Percentiles rank a stretch among this genome's conserved stretches.
phyloP scores from a whole-genome alignment of 805 yeast genomes.

The Ogataea naganishii region DNA sequence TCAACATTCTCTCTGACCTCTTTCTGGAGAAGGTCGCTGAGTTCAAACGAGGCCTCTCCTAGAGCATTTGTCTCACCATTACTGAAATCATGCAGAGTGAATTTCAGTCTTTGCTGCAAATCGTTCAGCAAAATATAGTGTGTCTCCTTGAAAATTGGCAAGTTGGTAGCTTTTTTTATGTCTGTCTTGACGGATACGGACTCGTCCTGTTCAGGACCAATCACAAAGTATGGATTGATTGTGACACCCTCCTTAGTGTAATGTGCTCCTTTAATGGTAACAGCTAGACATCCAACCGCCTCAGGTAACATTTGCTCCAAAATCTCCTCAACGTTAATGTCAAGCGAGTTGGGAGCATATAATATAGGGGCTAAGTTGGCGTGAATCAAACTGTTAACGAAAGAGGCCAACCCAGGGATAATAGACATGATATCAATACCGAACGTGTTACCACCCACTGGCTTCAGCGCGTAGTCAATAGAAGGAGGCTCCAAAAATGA shows the following conservation, averaged over 20 bases:
- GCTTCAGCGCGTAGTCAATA: slow-evolving; percentile 73
- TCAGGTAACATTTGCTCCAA: slow-evolving; percentile 57
- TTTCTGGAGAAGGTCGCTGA: slow-evolving; percentile 52
- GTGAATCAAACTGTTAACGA: slow-evolving; percentile 64
- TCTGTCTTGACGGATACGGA: slow-evolving; percentile 35
- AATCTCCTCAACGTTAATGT: slow-evolving; percentile 65
- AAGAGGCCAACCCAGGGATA: slow-evolving; percentile 68
- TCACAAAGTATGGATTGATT: slow-evolving; percentile 50
- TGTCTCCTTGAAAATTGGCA: slow-evolving; percentile 63
- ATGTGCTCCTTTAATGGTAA: slow-evolving; percentile 48
- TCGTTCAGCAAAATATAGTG: slow-evolving; percentile 48
- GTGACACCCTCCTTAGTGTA: slow-evolving; percentile 30
- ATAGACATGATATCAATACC: slow-evolving; percentile 81
- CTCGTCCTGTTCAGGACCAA: slow-evolving; percentile 35
- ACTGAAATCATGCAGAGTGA: slow-evolving; percentile 47
- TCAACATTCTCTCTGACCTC: slow-evolving; percentile 33
- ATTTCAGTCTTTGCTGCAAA: slow-evolving; percentile 46
- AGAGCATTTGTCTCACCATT: slow-evolving; percentile 47
- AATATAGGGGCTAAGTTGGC: slow-evolving; percentile 67
- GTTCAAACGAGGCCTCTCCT: slow-evolving; percentile 44
- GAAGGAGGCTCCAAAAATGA: slow-evolving; percentile 72
- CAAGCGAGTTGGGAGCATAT: slow-evolving; percentile 76
- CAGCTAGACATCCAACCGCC: slow-evolving; percentile 61
- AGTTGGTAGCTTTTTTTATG: slow-evolving; percentile 44
- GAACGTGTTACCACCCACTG: slow-evolving; percentile 84